These are phyloP conservation scores for Penicillium sp. DNA, from an alignment of 2,329 filamentous ascomycete genomes.

Conservation along the genomic window DNA sequence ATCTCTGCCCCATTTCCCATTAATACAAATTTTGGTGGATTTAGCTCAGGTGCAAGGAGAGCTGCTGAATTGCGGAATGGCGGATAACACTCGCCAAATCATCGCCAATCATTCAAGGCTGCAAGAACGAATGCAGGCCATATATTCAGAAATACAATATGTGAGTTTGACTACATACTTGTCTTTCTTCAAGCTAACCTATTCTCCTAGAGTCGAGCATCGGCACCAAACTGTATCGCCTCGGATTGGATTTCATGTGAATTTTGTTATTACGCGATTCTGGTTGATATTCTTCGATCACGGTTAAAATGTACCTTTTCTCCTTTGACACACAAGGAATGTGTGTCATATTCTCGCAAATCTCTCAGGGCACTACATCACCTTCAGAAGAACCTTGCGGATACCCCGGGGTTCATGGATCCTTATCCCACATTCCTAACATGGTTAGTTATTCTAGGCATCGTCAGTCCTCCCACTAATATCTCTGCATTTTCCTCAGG, in stretches of 20 bases:
- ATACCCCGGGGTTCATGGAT: constrained; percentile 17
- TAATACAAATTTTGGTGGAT: constrained; percentile 16
- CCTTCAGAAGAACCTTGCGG: constrained; percentile 11
- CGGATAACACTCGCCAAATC: constrained; percentile 12
- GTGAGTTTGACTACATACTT: constrained; percentile 11
- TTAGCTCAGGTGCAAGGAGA: constrained; percentile 20
- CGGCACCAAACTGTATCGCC: constrained; percentile 10
- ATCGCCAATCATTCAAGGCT: constrained; percentile 16
- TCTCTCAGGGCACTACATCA: constrained; percentile 16
- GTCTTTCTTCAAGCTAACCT: neutral
- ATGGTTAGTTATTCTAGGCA: constrained; percentile 9
- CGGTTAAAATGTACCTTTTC: constrained; percentile 20
- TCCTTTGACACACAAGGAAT: constrained; percentile 24
- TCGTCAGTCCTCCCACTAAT: neutral
- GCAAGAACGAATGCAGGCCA: constrained; percentile 20
- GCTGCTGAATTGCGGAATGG: constrained; percentile 9
- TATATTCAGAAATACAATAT: constrained; percentile 18
- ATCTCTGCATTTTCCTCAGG: neutral
- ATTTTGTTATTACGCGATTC: constrained; percentile 28
- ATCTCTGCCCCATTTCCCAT: constrained; percentile 8
- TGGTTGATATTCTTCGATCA: constrained; percentile 29
- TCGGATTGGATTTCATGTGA: constrained; percentile 25
- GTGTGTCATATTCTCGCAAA: constrained; percentile 22
- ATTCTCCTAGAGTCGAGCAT: constrained; percentile 12
- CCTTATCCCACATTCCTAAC: constrained; percentile 20